Conservation (phyloP, 192 early-diverging fungal genomes). For the Linnemannia zychae region DNA sequence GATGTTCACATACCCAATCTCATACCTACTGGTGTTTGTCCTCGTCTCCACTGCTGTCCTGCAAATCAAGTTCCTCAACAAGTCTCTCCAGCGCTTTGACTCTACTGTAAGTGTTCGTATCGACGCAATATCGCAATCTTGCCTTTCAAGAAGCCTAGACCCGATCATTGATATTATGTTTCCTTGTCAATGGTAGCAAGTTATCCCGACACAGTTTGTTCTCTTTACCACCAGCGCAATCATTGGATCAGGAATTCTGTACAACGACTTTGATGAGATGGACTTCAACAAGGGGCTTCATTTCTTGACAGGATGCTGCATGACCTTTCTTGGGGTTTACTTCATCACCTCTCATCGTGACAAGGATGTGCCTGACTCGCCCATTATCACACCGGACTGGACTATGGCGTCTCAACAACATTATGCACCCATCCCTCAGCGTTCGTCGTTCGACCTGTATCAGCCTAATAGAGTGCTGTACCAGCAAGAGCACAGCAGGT, state of each 20-base stretch:
- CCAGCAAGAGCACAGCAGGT: slow-evolving; percentile 8
- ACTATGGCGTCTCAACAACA: slow-evolving; percentile 19
- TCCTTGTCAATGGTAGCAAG: slow-evolving; percentile 48
- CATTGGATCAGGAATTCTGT: slow-evolving; percentile 75
- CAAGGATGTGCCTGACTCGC: slow-evolving; percentile 16
- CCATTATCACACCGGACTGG: slow-evolving; percentile 25
- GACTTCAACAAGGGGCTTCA: slow-evolving; percentile 56
- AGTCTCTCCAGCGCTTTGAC: slow-evolving; percentile 73
- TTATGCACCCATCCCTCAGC: slow-evolving; percentile 21
- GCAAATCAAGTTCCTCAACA: slow-evolving; percentile 77
- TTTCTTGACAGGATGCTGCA: slow-evolving; percentile 70
- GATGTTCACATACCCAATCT: slow-evolving; percentile 75
- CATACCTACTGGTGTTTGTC: slow-evolving; percentile 72
- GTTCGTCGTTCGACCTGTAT: slow-evolving; percentile 28
- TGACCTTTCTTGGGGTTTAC: slow-evolving; percentile 77
- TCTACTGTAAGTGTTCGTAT: slow-evolving; percentile 61
- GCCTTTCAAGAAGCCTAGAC: not conserved
- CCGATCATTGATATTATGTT: not conserved
- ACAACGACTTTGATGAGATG: slow-evolving; percentile 75
- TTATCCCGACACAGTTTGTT: slow-evolving; percentile 85
- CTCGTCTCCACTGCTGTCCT: slow-evolving; percentile 73
- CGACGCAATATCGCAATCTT: not conserved
- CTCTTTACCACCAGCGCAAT: slow-evolving; percentile 80
- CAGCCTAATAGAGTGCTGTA: slow-evolving; percentile 16
- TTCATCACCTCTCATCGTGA: slow-evolving; percentile 73